Base-by-base conservation (phyloP, 1,139 yeast species). In the Kluyveromyces marxianus region DNA sequence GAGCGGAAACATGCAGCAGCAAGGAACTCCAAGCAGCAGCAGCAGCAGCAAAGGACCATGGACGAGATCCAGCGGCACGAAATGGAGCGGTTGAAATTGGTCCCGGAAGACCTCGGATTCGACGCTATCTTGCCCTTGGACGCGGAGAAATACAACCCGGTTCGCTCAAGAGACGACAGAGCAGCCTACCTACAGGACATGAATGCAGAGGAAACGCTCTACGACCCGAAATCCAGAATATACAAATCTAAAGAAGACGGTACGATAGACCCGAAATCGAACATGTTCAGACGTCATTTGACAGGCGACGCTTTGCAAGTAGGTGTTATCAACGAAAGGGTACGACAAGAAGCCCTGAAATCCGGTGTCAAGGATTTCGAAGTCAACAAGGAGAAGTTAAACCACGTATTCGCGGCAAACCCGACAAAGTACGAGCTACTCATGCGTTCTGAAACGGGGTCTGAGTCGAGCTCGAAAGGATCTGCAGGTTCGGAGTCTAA, bases 191-290 rank as follows among this genome's bases (percentile, higher is more conserved):
- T 63, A 41, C 53, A 58, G 37, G 67, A 63, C 41, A 49, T 63
- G 24, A 48, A 54, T 44, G 52, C 61, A 1, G 48, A 47, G 14
- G 59, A 56, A 25, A 50, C 50, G 24, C 58, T 55, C 35, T 64
- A 64, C 50, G 68, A 64, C 49, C 68, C 68, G 3, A 64, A 64
- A 48, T 62, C 67, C 2, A 56, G 67, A 42, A 43, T 64, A 4
- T 62, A 63, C 47, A 63, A 62, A 42, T 54, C 56, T 35, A 59
- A 56, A 27, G 52, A 48, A 2, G 44, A 57, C n/a, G 68, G 68
- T 28, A 48, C 53, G 27, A 48, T 60, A 25, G 65, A 63, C 49
- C 59, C 58, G 30, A 57, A 63, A 37, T 53, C 64, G 6, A 59
- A 59, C 26, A 63, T 63, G 63, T 63, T 60, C 51, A 62, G 56